Evolutionary conservation across 2,329 filamentous ascomycete genomes (phyloP).

Genomic region (Calonectria pseudoturangicola): DNA sequence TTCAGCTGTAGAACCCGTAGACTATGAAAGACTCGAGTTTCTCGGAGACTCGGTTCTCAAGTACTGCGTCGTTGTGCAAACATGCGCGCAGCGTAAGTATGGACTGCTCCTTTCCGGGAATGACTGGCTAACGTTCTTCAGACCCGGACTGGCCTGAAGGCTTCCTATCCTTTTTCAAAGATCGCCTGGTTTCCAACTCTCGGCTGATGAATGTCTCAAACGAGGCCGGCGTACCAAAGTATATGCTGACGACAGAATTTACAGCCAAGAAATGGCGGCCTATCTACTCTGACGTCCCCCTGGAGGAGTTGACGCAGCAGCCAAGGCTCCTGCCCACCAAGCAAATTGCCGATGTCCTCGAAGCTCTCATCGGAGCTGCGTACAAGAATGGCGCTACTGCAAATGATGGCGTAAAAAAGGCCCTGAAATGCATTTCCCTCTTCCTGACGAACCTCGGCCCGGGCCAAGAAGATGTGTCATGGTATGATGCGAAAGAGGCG

Average conservation of each 20-base stretch:
- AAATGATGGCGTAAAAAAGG: conserved; percentile 71
- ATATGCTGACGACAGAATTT: conserved; percentile 81
- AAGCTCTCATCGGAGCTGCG: conserved; percentile 87
- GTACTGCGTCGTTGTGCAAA: conserved; percentile 79
- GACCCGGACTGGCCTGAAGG: conserved; percentile 85
- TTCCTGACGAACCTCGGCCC: conserved; percentile 72
- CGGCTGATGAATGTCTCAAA: conserved; percentile 81
- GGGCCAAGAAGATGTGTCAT: conserved; percentile 66
- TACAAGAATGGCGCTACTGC: conserved; percentile 76
- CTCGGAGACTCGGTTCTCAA: conserved; percentile 91
- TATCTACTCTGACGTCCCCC: conserved; percentile 69
- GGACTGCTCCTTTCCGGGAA: neutral
- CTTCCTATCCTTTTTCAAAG: conserved; percentile 81
- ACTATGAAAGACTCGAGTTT: conserved; percentile 92
- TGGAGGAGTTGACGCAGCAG: conserved; percentile 44
- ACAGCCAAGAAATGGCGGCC: conserved; percentile 84
- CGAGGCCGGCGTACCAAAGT: conserved; percentile 79
- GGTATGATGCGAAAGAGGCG: conserved; percentile 67
- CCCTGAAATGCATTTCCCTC: conserved; percentile 77
- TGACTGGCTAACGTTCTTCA: conserved; percentile 49
- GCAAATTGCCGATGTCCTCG: conserved; percentile 89
- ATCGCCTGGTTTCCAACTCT: conserved; percentile 83
- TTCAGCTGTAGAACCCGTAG: conserved; percentile 72
- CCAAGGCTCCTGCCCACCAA: conserved; percentile 79
- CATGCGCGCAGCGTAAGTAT: conserved; percentile 71